These are phyloP conservation scores for Spiraea crenata DNA, from an alignment of 331 rosid species.

Conservation along the genomic window DNA sequence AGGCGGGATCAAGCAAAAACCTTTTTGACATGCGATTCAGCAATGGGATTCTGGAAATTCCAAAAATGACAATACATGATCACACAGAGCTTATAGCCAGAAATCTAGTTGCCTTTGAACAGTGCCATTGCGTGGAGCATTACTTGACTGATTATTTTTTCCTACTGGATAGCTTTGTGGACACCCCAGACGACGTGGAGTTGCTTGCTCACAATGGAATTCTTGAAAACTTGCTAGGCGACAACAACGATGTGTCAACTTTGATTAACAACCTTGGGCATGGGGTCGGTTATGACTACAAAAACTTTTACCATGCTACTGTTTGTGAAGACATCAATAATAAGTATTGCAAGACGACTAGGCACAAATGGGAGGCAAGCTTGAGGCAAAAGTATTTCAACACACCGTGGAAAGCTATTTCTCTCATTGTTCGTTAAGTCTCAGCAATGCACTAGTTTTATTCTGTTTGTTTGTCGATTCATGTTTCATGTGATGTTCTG, in stretches of 20 bases:
- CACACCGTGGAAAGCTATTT: constrained; percentile 8
- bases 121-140: too few relatives aligned
- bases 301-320: background rate
- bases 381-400: constrained; percentile 17
- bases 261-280: constrained; percentile 12
- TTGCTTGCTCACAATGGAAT: constrained; percentile 14
- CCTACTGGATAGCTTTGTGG: background rate
- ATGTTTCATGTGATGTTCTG: background rate
- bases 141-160: background rate
- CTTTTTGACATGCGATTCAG: too few relatives aligned
- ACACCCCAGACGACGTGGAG: constrained; percentile 12
- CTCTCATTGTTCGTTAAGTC: background rate
- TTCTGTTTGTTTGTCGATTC: background rate
- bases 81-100: too few relatives aligned
- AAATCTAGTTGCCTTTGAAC: too few relatives aligned
- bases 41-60: too few relatives aligned
- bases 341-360: background rate
- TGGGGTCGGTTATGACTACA: background rate
- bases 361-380: constrained; percentile 18
- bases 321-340: constrained; percentile 1
- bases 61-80: too few relatives aligned
- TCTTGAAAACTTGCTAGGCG: background rate
- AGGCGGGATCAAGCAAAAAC: too few relatives aligned
- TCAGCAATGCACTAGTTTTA: background rate
- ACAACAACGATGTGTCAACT: background rate